Evolutionary conservation across 192 early-diverging fungal genomes (phyloP).

Genomic region (Podila minutissima): DNA sequence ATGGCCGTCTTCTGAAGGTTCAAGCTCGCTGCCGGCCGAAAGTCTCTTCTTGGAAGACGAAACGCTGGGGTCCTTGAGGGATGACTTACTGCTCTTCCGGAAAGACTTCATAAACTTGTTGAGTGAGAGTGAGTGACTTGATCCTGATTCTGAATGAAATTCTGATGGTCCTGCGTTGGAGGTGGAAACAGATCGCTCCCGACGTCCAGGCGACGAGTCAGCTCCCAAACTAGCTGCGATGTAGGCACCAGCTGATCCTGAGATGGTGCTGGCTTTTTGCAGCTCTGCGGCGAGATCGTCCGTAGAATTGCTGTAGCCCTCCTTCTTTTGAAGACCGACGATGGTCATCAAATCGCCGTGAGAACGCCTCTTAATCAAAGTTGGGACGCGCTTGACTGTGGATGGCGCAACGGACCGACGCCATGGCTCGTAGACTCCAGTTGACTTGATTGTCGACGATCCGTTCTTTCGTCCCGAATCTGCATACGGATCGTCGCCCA

Average conservation of each 20-base stretch:
- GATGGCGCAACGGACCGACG: conserved; percentile 10
- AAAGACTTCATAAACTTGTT: conserved; percentile 45
- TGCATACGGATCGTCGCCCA: conserved; percentile 42
- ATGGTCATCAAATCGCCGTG: conserved; percentile 40
- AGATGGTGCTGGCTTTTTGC: conserved; percentile 18
- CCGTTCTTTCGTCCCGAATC: conserved; percentile 6
- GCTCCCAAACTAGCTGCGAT: conserved; percentile 1
- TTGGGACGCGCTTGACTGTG: conserved; percentile 8
- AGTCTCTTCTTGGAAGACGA: conserved; percentile 14
- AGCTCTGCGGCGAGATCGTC: conserved; percentile 3
- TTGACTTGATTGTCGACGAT: neutral
- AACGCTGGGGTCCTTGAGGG: conserved; percentile 12
- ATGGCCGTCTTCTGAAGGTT: conserved; percentile 1
- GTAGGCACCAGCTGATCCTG: conserved; percentile 12
- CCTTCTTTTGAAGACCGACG: conserved; percentile 34
- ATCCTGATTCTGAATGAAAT: neutral
- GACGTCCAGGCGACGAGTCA: neutral
- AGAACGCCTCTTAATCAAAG: conserved; percentile 23
- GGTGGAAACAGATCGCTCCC: conserved; percentile 35
- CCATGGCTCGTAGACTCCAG: conserved; percentile 34
- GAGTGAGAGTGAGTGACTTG: conserved; percentile 25
- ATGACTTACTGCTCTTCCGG: conserved; percentile 31
- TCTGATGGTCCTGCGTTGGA: conserved; percentile 10
- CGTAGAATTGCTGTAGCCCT: conserved; percentile 3
- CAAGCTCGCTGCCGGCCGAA: conserved; percentile 27